A percentile compares a stretch with the other conserved stretches of the same genome.
Evolutionary conservation across 192 early-diverging fungal species (phyloP).

Genomic region (Geosiphon pyriformis): DNA sequence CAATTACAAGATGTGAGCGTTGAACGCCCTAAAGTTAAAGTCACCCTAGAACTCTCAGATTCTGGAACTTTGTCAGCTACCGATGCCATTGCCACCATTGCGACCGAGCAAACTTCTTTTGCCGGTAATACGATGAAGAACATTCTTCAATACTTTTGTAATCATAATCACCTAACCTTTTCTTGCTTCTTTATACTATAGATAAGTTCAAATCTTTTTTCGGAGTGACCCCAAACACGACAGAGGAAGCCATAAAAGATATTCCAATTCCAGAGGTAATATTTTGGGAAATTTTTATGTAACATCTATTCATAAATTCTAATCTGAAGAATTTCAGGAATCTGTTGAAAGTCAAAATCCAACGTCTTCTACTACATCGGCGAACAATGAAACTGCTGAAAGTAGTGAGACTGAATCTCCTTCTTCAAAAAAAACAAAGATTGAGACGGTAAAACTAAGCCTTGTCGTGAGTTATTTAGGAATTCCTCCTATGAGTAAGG

Average conservation of each 20-base stretch:
- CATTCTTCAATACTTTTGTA: too few species aligned
- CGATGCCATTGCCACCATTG: slow-evolving; percentile 52
- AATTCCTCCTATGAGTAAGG: slow-evolving; percentile 44
- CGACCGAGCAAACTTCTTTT: slow-evolving; percentile 37
- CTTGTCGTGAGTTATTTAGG: slow-evolving; percentile 52
- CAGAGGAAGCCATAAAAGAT: slow-evolving; percentile 23
- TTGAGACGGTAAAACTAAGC: slow-evolving; percentile 56
- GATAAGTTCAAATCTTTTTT: slow-evolving; percentile 66
- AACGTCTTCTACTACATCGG: slow-evolving; percentile 20
- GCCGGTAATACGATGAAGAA: too few species aligned
- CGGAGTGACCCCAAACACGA: slow-evolving; percentile 43
- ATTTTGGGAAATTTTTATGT: neutral
- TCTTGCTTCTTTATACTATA: slow-evolving; percentile 14
- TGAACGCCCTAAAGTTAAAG: slow-evolving; percentile 76
- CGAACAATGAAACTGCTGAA: slow-evolving; percentile 29
- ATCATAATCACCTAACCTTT: too few species aligned
- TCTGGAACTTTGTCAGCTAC: slow-evolving; percentile 66
- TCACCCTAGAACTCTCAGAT: slow-evolving; percentile 73
- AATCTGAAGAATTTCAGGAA: neutral
- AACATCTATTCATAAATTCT: neutral
- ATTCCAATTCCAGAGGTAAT: slow-evolving; percentile 15
- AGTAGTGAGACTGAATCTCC: slow-evolving; percentile 23
- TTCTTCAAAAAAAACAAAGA: slow-evolving; percentile 28
- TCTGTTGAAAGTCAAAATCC: neutral
- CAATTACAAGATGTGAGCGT: slow-evolving; percentile 53